Conservation (phyloP, 495 filamentous ascomycete genomes). For the Cryomyces minteri region DNA sequence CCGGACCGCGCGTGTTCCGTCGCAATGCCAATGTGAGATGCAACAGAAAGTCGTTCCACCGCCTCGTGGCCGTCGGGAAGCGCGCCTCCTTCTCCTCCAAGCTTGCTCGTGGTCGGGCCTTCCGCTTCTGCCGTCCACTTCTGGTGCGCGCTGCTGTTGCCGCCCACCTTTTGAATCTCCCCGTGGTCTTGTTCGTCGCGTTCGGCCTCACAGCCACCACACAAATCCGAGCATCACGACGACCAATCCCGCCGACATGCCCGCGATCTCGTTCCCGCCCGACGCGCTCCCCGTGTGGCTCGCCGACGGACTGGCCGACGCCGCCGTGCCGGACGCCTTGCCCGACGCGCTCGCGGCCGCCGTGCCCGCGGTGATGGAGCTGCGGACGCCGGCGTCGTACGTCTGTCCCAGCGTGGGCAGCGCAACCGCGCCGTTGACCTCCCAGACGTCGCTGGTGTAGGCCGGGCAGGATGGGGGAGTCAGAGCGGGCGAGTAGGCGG, state of each 20-base stretch:
- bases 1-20: too few species aligned
- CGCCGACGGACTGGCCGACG: background rate
- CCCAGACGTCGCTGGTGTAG: conserved; percentile 51
- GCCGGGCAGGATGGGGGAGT: conserved; percentile 53
- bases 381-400: background rate
- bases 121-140: too few species aligned
- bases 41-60: too few species aligned
- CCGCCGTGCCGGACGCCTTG: background rate
- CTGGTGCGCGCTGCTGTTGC: too few species aligned
- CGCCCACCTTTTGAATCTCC: too few species aligned
- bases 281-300: background rate
- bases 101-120: too few species aligned
- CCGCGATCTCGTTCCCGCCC: conserved; percentile 3
- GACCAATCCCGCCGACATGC: conserved; percentile 3
- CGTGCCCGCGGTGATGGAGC: background rate
- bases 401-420: conserved; percentile 50
- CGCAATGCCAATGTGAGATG: too few species aligned
- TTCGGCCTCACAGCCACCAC: conserved; percentile 4
- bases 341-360: background rate
- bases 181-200: too few species aligned
- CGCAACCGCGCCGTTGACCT: conserved; percentile 43
- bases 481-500: conserved; percentile 41
- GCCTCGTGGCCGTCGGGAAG: too few species aligned
- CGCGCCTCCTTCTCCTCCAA: too few species aligned
- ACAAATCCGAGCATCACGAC: conserved; percentile 6